phyloP scores from a whole-genome alignment of 2,329 filamentous ascomycete genomes.

The Colletotrichum echinochloae region DNA sequence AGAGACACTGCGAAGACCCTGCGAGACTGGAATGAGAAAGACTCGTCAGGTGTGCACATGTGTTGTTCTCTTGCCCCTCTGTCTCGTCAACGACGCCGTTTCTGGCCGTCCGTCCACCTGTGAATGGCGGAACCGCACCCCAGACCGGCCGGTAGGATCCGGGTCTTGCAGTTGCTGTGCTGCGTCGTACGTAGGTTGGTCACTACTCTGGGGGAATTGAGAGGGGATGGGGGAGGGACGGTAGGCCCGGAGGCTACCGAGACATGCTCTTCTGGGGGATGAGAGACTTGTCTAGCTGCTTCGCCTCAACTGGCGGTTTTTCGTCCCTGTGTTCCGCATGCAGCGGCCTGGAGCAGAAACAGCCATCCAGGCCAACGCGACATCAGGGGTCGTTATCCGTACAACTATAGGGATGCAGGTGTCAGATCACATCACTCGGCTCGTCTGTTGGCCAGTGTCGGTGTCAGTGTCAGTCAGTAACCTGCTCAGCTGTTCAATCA shows the following conservation, averaged over 20 bases:
- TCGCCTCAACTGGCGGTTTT: not conserved
- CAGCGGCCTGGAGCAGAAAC: not conserved
- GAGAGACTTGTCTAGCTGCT: not conserved
- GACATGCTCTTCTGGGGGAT: not conserved
- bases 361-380: not conserved
- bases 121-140: not conserved
- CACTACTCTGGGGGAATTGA: too few relatives aligned
- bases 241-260: not conserved
- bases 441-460: too few relatives aligned
- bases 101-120: too few relatives aligned
- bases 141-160: slow-evolving; percentile 17
- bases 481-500: not conserved
- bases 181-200: not conserved
- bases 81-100: not conserved
- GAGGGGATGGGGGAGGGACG: not conserved
- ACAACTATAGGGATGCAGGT: not conserved
- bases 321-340: not conserved
- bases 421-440: not conserved
- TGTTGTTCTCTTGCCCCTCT: too few relatives aligned
- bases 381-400: not conserved
- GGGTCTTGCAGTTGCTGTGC: slow-evolving; percentile 24
- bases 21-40: not conserved
- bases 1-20: not conserved
- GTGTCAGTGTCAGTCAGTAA: not conserved
- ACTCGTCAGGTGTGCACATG: not conserved